Base-by-base conservation (phyloP, 768 basidiomycete genomes). In the Heimioporus sp. region DNA sequence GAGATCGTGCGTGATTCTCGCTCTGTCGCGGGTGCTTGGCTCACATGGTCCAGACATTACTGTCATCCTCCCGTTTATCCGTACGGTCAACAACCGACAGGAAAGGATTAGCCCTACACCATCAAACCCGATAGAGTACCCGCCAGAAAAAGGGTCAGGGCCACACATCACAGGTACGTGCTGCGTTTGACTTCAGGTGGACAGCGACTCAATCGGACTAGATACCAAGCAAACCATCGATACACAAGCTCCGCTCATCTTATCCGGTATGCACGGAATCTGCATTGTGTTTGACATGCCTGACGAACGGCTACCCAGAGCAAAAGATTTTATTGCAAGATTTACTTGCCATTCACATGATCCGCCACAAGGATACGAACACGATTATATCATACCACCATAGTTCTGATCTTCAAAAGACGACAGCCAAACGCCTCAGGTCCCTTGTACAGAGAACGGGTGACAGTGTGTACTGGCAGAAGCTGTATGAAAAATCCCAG, bases 51-150 rank as follows among this genome's bases (percentile, higher is more conserved):
- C 47, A 77, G 76, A 77, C 49, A 72, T 78, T 41, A 77, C 76
- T 3, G 70, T 78, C 32, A 72, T 73, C 7, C 63, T 77, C 7
- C 69, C 69, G 1, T 77, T 75, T 46, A 61, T 72, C 52, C 74
- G 80, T 9, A 57, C 69, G 4, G 68, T 76, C 62, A 58, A 63
- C 51, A 72, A 73, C 46, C n/a, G 48, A 9, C 51, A 46, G 24
- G 45, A 48, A 32, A 53, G 55, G 38, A 0, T 5, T 38, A 54
- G 43, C 10, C 60, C 53, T 6, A 59, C 63, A 13, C 53, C 56
- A 47, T 57, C 40, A 55, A 55, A 36, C 38, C 69, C 28, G 65
- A 16, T 32, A 10, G 43, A 2, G 5, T 40, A 46, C 32, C 30
- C 47, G 10, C 19, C 13, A 19, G 47, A 40, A 30, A 58, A 60